Percentiles rank a stretch among this genome's conserved stretches.
phyloP scores from a whole-genome alignment of 805 yeast species.

The Helenozyma rhizophorensis region DNA sequence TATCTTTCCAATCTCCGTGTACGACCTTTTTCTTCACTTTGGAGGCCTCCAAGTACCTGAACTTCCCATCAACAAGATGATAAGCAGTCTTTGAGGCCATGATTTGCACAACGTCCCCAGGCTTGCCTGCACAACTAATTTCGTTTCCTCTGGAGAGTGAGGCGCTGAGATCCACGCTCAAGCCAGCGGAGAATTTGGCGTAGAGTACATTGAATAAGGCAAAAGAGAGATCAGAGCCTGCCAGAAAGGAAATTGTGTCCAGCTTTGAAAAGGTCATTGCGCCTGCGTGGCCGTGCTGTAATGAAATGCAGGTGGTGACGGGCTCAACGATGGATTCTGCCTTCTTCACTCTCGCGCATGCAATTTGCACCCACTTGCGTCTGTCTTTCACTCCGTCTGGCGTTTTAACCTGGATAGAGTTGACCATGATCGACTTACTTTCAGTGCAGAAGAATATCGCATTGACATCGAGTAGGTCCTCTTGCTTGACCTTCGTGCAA shows the following conservation, averaged over 20 bases:
- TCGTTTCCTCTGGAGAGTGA: constrained; percentile 3
- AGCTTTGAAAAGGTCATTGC: constrained; percentile 3
- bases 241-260: neutral
- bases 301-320: constrained; percentile 5
- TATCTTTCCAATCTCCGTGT: constrained; percentile 3
- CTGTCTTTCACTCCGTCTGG: too few relatives aligned
- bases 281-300: constrained; percentile 5
- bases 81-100: constrained; percentile 2
- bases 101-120: constrained; percentile 9
- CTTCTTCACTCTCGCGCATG: constrained; percentile 3
- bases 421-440: too few relatives aligned
- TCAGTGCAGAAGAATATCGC: too few relatives aligned
- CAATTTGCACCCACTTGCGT: constrained; percentile 8
- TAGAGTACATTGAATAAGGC: constrained; percentile 1
- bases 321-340: constrained; percentile 1
- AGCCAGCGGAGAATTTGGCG: too few relatives aligned
- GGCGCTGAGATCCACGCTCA: neutral
- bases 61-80: constrained; percentile 4
- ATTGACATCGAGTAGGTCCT: too few relatives aligned
- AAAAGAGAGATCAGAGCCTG: neutral
- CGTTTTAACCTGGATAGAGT: too few relatives aligned
- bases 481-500: too few relatives aligned
- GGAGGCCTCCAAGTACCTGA: constrained; percentile 1
- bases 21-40: neutral
- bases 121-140: constrained; percentile 6